Evolutionary conservation across 2,329 filamentous ascomycete genomes (phyloP).

Genomic region (Penicillium verrucosum): DNA sequence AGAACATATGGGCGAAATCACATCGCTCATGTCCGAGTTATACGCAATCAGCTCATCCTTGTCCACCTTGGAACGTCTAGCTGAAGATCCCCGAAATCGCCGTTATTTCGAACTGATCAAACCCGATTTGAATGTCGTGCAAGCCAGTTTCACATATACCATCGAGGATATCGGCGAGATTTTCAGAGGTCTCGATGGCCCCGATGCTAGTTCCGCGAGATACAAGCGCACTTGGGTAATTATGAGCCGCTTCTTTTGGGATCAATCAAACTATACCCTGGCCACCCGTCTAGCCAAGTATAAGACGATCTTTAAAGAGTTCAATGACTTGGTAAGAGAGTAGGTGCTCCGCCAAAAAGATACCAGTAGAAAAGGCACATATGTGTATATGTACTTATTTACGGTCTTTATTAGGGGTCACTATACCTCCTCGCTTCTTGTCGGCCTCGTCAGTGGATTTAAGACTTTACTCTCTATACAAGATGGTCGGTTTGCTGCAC

Average conservation of each 20-base stretch:
- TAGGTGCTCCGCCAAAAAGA: constrained; percentile 29
- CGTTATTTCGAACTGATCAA: constrained; percentile 41
- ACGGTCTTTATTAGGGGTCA: constrained; percentile 22
- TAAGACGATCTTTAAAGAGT: constrained; percentile 47
- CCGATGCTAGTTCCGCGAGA: constrained; percentile 26
- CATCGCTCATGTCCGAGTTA: constrained; percentile 52
- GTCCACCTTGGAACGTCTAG: constrained; percentile 46
- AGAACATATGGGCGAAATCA: constrained; percentile 52
- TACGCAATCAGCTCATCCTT: constrained; percentile 54
- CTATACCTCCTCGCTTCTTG: constrained; percentile 26
- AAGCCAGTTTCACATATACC: constrained; percentile 50
- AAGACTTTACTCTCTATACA: constrained; percentile 30
- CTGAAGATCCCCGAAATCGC: constrained; percentile 41
- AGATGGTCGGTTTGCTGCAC: constrained; percentile 27
- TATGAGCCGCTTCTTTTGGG: constrained; percentile 46
- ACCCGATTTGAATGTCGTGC: constrained; percentile 49
- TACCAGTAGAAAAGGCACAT: not conserved
- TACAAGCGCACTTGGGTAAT: constrained; percentile 53
- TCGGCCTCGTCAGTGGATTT: constrained; percentile 26
- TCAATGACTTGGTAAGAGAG: constrained; percentile 47
- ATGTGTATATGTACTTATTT: constrained; percentile 12
- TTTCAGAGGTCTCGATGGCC: constrained; percentile 42
- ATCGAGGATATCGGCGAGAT: constrained; percentile 50
- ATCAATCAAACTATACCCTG: constrained; percentile 48
- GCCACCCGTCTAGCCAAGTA: constrained; percentile 50